A percentile compares a stretch with the other conserved stretches of the same genome.
phyloP scores from a whole-genome alignment of 208 protist genomes.

The Porcisia deanei region DNA sequence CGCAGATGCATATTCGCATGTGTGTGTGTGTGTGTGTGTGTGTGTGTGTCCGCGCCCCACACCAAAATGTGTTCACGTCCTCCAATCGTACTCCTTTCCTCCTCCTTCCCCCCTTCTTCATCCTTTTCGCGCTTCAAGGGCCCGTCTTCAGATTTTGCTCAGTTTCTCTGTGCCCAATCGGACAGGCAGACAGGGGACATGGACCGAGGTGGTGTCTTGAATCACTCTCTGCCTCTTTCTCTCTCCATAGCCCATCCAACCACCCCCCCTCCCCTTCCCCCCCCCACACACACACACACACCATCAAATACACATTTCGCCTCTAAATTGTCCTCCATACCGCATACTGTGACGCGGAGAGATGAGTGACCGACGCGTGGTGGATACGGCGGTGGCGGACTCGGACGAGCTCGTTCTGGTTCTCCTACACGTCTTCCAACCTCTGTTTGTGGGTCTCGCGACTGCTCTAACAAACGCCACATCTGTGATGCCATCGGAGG shows the following conservation, averaged over 20 bases:
- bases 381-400: neutral
- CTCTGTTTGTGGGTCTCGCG: constrained; percentile 15
- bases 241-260: neutral
- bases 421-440: constrained; percentile 28
- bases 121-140: neutral
- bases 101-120: neutral
- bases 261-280: too few species aligned
- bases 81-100: too few species aligned
- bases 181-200: neutral
- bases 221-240: neutral
- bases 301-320: neutral
- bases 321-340: neutral
- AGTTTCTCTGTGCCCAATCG: too few species aligned
- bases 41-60: too few species aligned
- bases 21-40: too few species aligned
- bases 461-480: constrained; percentile 6
- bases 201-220: neutral
- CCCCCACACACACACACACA: constrained; percentile 2
- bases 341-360: neutral
- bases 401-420: constrained; percentile 5
- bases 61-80: too few species aligned
- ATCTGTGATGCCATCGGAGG: neutral
- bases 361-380: neutral
- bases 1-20: too few species aligned
- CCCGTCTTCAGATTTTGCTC: neutral